A percentile compares a stretch with the other conserved stretches of the same genome.
Evolutionary conservation across 495 filamentous ascomycete species (phyloP).

Genomic region (Pyrenula massariospora): DNA sequence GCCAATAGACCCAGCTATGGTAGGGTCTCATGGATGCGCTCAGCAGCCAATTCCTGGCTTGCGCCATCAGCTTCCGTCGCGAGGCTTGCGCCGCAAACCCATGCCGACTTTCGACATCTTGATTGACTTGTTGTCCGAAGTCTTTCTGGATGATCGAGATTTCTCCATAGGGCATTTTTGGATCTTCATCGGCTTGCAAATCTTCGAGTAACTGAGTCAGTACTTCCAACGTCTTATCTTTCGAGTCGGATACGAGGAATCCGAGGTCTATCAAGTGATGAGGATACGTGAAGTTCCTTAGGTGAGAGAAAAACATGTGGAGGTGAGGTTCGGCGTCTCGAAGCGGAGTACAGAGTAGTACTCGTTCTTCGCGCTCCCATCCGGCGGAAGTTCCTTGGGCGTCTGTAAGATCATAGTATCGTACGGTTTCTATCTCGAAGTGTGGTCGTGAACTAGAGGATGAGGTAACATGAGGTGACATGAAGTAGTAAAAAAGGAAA

Average conservation of each 20-base stretch:
- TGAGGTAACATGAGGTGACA: not conserved
- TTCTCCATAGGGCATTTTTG: constrained; percentile 79
- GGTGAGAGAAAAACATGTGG: constrained; percentile 95
- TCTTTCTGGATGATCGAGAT: constrained; percentile 98
- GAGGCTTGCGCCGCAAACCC: constrained; percentile 95
- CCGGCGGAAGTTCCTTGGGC: constrained; percentile 80
- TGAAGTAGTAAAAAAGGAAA: not conserved
- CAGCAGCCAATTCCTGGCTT: constrained; percentile 93
- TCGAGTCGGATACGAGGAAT: constrained; percentile 95
- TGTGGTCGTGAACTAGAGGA: constrained; percentile 17
- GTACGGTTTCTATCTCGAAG: constrained; percentile 79
- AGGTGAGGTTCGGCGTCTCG: constrained; percentile 89
- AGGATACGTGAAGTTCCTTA: constrained; percentile 93
- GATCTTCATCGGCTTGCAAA: constrained; percentile 69
- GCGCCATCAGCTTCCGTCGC: constrained; percentile 92
- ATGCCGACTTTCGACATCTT: constrained; percentile 95
- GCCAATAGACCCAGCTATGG: constrained; percentile 99
- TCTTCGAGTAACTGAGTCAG: constrained; percentile 62
- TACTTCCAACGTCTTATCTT: constrained; percentile 74
- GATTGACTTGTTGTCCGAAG: constrained; percentile 95
- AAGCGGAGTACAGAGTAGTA: constrained; percentile 88
- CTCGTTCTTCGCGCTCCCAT: constrained; percentile 91
- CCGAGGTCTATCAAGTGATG: constrained; percentile 93
- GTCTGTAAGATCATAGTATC: constrained; percentile 90
- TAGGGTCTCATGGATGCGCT: constrained; percentile 88